These are phyloP conservation scores for Fistulifera pelliculosa DNA, from an alignment of 108 stramenopile species.

Conservation along the genomic window DNA sequence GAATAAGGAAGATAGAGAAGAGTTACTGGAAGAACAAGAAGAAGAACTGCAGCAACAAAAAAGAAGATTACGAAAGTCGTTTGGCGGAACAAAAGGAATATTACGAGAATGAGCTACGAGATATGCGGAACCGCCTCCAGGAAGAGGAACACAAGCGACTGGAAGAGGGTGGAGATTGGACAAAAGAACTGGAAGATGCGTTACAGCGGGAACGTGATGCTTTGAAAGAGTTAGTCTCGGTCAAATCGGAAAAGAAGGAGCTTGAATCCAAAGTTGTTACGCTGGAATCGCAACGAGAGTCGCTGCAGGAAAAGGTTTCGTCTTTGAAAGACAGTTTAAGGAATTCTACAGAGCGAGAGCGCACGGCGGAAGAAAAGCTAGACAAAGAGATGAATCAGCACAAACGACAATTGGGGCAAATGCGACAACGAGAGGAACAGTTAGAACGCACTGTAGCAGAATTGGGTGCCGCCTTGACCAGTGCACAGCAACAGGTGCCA, in stretches of 20 bases:
- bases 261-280: slow-evolving; percentile 32
- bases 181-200: slow-evolving; percentile 54
- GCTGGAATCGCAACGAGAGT: slow-evolving; percentile 32
- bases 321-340: slow-evolving; percentile 38
- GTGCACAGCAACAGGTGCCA: slow-evolving; percentile 10
- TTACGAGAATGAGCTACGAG: slow-evolving; percentile 29
- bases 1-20: slow-evolving; percentile 64
- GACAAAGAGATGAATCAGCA: slow-evolving; percentile 62
- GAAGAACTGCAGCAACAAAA: slow-evolving; percentile 43
- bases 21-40: slow-evolving; percentile 57
- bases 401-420: slow-evolving; percentile 53
- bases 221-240: slow-evolving; percentile 21
- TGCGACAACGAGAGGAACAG: slow-evolving; percentile 62
- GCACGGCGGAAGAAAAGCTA: slow-evolving; percentile 60
- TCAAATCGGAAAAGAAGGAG: slow-evolving; percentile 39
- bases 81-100: slow-evolving; percentile 30
- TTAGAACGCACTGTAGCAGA: slow-evolving; percentile 74
- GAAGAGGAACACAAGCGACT: slow-evolving; percentile 25
- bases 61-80: slow-evolving; percentile 20
- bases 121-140: slow-evolving; percentile 40
- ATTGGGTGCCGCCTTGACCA: slow-evolving; percentile 61
- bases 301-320: slow-evolving; percentile 47
- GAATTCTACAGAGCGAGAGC: slow-evolving; percentile 47
- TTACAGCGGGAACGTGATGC: slow-evolving; percentile 51
- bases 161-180: slow-evolving; percentile 65